Evolutionary conservation across 495 filamentous ascomycete genomes (phyloP).

Genomic region (Pseudoneurospora amorphoporcata): DNA sequence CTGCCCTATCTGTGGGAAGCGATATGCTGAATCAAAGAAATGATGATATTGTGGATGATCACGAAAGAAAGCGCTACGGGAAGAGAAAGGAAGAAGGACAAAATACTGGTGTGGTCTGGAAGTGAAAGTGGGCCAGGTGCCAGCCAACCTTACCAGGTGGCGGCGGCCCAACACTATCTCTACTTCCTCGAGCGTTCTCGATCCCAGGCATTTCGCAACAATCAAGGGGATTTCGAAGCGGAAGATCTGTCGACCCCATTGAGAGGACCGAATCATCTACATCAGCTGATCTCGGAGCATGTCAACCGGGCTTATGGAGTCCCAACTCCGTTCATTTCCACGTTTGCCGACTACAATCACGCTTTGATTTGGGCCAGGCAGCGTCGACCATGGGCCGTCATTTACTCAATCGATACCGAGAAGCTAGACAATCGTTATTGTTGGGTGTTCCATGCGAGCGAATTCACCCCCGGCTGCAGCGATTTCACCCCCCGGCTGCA

Average conservation of each 20-base stretch:
- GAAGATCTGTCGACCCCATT: background rate
- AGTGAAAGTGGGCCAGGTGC: too few species aligned
- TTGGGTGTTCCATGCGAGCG: background rate
- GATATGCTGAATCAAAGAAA: too few species aligned
- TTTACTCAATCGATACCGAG: background rate
- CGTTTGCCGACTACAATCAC: background rate
- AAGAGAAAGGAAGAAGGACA: too few species aligned
- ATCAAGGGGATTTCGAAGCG: background rate
- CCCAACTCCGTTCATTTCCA: background rate
- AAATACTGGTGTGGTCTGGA: too few species aligned
- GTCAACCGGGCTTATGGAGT: background rate
- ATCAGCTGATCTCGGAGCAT: background rate
- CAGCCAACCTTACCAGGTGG: too few species aligned
- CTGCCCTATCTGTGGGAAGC: too few species aligned
- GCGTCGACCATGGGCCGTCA: background rate
- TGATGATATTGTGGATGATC: too few species aligned
- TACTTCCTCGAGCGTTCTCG: background rate
- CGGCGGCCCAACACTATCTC: too few species aligned
- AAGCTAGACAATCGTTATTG: background rate
- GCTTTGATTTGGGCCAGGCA: background rate
- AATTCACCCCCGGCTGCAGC: background rate
- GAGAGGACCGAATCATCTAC: background rate
- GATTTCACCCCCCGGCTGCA: too few species aligned
- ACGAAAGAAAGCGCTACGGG: too few species aligned
- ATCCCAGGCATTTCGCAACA: background rate